These are phyloP conservation scores for Akebia trifoliata DNA, from an alignment of 164 flowering plant species.

Conservation along the genomic window DNA sequence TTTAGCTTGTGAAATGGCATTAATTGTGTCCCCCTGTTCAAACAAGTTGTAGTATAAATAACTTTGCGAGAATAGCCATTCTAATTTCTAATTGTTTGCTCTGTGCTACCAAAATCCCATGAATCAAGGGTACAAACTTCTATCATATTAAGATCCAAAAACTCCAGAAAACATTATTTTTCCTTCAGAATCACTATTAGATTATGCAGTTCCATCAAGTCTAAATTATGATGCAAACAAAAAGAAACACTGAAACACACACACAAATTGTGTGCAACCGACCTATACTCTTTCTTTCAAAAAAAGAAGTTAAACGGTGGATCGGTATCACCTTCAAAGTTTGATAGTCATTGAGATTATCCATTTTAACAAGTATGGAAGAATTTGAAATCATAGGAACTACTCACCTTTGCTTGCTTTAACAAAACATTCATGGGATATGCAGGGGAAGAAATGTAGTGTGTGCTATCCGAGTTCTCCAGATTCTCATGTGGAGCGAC, in stretches of 20 bases:
- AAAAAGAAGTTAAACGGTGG: background rate
- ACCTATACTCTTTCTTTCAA: background rate
- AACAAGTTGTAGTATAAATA: conserved; percentile 1
- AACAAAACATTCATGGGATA: conserved; percentile 31
- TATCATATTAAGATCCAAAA: background rate
- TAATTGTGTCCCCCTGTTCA: conserved; percentile 34
- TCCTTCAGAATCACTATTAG: background rate
- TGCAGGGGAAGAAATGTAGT: conserved; percentile 28
- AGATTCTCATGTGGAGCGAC: conserved; percentile 22
- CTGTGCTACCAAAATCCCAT: background rate
- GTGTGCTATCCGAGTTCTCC: conserved; percentile 25
- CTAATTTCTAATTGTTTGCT: background rate
- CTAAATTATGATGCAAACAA: no score
- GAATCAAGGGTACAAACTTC: background rate
- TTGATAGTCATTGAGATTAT: background rate
- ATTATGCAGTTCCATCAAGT: no score
- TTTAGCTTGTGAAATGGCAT: conserved; percentile 34
- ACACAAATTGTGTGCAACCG: background rate
- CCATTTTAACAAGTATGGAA: background rate
- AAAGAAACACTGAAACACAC: no score
- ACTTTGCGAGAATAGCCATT: background rate
- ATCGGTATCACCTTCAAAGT: background rate
- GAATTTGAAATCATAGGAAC: background rate
- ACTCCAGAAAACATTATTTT: background rate
- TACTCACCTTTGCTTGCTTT: conserved; percentile 43